Base-by-base conservation (phyloP, 1,139 yeast species). In the Hyphopichia fennica region DNA sequence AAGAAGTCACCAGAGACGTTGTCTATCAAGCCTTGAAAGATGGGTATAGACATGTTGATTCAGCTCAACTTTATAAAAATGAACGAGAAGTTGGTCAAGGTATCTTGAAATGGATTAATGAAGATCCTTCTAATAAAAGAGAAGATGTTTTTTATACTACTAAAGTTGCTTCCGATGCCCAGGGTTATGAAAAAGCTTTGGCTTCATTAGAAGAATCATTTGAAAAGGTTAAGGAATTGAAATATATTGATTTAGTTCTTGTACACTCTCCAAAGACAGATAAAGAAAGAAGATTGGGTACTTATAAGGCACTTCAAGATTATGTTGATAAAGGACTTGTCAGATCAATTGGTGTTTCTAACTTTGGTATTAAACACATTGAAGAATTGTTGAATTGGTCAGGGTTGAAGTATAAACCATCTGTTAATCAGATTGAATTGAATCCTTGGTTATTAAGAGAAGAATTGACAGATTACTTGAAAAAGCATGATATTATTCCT, bases 301-400 rank as follows among this genome's bases (percentile, higher is more conserved):
- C 95, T 37, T 87, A 84, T 80, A 76, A 75, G 56, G 65, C 69
- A 44, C 67, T 87, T 72, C 90, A 87, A 66, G 68, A 76, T 42
- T 65, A 85, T 47, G 71, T 79, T 48, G 62, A 57, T 36, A 63
- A 79, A 36, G 85, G 82, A 30, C 75, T 79, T 60, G 45, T 79
- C 39, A 81, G 72, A 60, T 78, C 93, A 31, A 76, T 88, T 56
- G 96, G 96, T 56, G 88, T 88, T 36, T 85, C 91, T 41, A 88
- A 88, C 69, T 84, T 80, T 63, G 79, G 88, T n/a, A 63, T 76
- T 25, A 51, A 53, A 27, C 65, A 65, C 43, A 43, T 87, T 45
- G 68, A 79, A 51, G 71, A 66, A 33, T 69, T 87, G 44, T 67
- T 84, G 44, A 65, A 65, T 28, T 22, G 30, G 52, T 69, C 40